Conservation (phyloP, 352 stramenopile genomes). For the Blastocystis sp. region DNA sequence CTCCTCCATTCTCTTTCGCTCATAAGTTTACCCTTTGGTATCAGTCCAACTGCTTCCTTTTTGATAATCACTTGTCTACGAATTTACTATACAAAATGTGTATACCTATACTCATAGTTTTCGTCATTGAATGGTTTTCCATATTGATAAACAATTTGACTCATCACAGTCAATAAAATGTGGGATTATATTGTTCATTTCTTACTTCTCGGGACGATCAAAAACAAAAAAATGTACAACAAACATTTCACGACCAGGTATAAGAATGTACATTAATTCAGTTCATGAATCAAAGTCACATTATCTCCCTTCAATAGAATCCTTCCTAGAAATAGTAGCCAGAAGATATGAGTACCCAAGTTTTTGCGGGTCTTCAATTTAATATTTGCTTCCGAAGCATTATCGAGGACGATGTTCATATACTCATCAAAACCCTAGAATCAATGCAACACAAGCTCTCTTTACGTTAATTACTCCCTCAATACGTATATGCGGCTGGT, state of each 20-base stretch:
- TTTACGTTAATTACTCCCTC: conserved; percentile 94
- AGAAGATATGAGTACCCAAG: conserved; percentile 51
- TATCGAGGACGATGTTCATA: conserved; percentile 99
- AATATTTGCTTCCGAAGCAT: conserved; percentile 87
- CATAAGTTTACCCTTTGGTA: background rate
- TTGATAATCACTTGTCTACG: conserved; percentile 9
- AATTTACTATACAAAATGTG: background rate
- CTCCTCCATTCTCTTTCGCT: background rate
- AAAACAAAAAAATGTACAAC: background rate
- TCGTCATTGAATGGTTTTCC: conserved; percentile 33
- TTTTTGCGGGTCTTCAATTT: conserved; percentile 64
- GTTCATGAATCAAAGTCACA: conserved; percentile 90
- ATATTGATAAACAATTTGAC: conserved; percentile 24
- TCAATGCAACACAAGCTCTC: background rate
- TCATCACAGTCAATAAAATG: background rate
- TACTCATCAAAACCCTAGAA: conserved; percentile 88
- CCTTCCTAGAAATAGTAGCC: conserved; percentile 80
- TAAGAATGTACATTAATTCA: conserved; percentile 29
- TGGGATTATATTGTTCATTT: background rate
- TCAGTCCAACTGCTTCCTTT: background rate
- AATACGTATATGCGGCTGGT: conserved; percentile 93
- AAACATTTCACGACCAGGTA: background rate
- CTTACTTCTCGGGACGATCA: no score
- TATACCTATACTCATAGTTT: conserved; percentile 44
- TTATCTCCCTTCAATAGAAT: conserved; percentile 99